These are phyloP conservation scores for Gomphus bonarii DNA, from an alignment of 1,284 basidiomycete species.

Conservation along the genomic window DNA sequence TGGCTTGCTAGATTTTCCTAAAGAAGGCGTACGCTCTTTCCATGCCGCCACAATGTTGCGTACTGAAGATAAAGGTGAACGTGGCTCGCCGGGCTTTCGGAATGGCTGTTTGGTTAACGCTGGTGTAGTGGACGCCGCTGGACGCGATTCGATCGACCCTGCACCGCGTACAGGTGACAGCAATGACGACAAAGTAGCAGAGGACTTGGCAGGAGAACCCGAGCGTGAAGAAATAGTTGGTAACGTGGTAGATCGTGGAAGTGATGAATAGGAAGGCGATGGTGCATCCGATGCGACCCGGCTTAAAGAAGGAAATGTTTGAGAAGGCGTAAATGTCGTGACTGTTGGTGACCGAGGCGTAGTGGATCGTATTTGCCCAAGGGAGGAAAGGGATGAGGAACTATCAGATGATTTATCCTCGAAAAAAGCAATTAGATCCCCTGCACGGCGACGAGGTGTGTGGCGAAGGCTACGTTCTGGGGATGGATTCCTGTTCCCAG, in stretches of 20 bases:
- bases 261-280: background rate
- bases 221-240: conserved; percentile 8
- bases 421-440: conserved; percentile 64
- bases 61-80: conserved; percentile 33
- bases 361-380: conserved; percentile 19
- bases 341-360: background rate
- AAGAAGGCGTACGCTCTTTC: conserved; percentile 54
- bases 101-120: conserved; percentile 3
- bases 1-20: conserved; percentile 19
- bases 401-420: conserved; percentile 38
- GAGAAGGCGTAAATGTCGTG: conserved; percentile 3
- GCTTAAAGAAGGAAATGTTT: conserved; percentile 3
- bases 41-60: conserved; percentile 72
- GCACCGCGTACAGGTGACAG: conserved; percentile 3
- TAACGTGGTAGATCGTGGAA: conserved; percentile 6
- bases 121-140: background rate
- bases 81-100: conserved; percentile 16
- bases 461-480: conserved; percentile 17
- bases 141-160: conserved; percentile 1
- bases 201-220: conserved; percentile 8
- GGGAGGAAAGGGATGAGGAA: conserved; percentile 52
- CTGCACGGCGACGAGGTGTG: conserved; percentile 44
- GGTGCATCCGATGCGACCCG: conserved; percentile 3
- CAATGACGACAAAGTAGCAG: conserved; percentile 4
- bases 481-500: conserved; percentile 1